Conservation (phyloP, 2,329 filamentous ascomycete genomes). For the Fusarium ambrosium region DNA sequence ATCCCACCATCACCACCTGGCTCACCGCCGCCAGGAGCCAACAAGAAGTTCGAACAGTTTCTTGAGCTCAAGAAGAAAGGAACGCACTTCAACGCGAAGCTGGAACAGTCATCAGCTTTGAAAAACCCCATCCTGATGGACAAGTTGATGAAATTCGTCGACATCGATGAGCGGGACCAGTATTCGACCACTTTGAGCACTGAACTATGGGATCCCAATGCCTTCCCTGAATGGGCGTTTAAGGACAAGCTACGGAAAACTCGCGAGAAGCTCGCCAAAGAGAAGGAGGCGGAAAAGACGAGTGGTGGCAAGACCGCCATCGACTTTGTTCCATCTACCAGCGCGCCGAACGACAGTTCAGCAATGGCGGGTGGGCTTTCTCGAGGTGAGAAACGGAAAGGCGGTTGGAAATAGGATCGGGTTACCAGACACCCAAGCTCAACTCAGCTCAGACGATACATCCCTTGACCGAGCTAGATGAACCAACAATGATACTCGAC, state of each 20-base stretch:
- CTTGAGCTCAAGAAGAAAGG: conserved; percentile 82
- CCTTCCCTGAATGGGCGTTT: conserved; percentile 68
- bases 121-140: conserved; percentile 80
- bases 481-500: conserved; percentile 14
- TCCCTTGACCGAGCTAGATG: conserved; percentile 2
- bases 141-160: conserved; percentile 79
- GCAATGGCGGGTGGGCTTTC: conserved; percentile 40
- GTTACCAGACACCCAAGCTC: not conserved
- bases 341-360: conserved; percentile 37
- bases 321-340: conserved; percentile 63
- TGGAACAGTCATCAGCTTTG: conserved; percentile 75
- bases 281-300: conserved; percentile 59
- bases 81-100: conserved; percentile 82
- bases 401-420: conserved; percentile 50
- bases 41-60: conserved; percentile 79
- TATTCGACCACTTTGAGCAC: conserved; percentile 73
- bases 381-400: conserved; percentile 52
- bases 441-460: not conserved
- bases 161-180: conserved; percentile 64
- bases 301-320: conserved; percentile 58
- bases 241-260: conserved; percentile 63
- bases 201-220: conserved; percentile 70
- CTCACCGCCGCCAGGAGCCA: conserved; percentile 65
- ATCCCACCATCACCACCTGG: conserved; percentile 81
- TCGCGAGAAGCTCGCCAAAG: conserved; percentile 61